These are phyloP conservation scores for Neofusicoccum sp. DNA, from an alignment of 2,329 filamentous ascomycete genomes.

Conservation along the genomic window DNA sequence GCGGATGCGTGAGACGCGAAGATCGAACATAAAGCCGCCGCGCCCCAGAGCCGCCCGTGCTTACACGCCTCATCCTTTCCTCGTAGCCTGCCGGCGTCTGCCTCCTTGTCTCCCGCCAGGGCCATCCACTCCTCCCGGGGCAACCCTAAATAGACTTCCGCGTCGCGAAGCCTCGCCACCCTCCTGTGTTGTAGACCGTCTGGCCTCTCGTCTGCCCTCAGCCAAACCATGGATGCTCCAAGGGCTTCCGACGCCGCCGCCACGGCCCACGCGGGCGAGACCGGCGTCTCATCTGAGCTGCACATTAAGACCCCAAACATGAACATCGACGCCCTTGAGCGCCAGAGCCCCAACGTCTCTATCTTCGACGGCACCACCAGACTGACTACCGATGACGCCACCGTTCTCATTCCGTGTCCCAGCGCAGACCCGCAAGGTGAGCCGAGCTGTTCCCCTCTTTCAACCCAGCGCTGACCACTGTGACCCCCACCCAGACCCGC, in stretches of 20 bases:
- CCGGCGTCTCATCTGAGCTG: background rate
- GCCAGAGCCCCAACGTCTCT: background rate
- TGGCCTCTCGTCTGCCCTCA: background rate
- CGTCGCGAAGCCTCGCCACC: background rate
- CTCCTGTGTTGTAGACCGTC: background rate
- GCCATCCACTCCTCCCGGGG: too few relatives aligned
- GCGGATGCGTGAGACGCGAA: too few relatives aligned
- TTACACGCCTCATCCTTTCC: too few relatives aligned
- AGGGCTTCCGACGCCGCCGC: background rate
- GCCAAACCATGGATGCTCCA: background rate
- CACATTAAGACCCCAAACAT: background rate
- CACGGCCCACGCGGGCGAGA: background rate
- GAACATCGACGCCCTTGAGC: background rate
- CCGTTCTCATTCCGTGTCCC: conserved; percentile 17
- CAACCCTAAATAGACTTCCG: too few relatives aligned
- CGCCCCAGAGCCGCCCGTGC: too few relatives aligned
- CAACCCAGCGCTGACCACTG: background rate
- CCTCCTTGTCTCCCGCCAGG: too few relatives aligned
- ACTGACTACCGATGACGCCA: conserved; percentile 3
- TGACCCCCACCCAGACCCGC: conserved; percentile 12
- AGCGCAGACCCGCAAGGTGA: conserved; percentile 15
- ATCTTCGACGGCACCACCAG: conserved; percentile 16
- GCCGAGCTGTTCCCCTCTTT: background rate
- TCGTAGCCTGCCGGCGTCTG: too few relatives aligned
- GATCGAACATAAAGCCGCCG: too few relatives aligned